phyloP scores from a whole-genome alignment of 352 stramenopile genomes.

The Globisporangium alternatum region DNA sequence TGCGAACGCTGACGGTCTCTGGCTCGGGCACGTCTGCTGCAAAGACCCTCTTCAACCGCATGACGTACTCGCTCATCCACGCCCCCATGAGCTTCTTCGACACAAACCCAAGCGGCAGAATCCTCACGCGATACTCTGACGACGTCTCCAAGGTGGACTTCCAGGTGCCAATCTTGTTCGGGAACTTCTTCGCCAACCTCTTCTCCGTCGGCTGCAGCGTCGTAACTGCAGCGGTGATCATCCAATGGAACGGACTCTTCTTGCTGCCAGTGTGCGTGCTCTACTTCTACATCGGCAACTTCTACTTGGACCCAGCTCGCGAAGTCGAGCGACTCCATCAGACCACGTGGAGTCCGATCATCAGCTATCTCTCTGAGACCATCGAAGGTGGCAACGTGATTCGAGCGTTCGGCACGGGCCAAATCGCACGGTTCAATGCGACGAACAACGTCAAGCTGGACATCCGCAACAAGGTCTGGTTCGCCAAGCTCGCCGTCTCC shows the following conservation, averaged over 20 bases:
- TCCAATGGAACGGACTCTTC: conserved; percentile 78
- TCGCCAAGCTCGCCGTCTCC: conserved; percentile 33
- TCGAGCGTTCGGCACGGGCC: conserved; percentile 48
- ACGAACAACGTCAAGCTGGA: conserved; percentile 37
- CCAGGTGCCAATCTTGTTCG: conserved; percentile 48
- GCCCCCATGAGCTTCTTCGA: conserved; percentile 93
- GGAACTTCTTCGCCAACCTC: conserved; percentile 57
- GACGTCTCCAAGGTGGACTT: conserved; percentile 92
- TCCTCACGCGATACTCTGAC: conserved; percentile 89
- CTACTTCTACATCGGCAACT: conserved; percentile 58
- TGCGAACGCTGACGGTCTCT: conserved; percentile 39
- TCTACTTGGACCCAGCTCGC: conserved; percentile 48
- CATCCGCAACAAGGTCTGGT: conserved; percentile 41
- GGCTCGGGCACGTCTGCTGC: conserved; percentile 41
- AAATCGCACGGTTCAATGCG: conserved; percentile 37
- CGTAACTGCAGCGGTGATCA: conserved; percentile 78
- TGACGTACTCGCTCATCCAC: conserved; percentile 83
- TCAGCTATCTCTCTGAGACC: conserved; percentile 52
- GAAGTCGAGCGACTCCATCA: conserved; percentile 52
- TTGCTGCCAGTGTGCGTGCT: conserved; percentile 77
- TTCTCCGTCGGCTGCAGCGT: conserved; percentile 78
- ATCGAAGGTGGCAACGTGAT: conserved; percentile 47
- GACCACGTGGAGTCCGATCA: conserved; percentile 40
- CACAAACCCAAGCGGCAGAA: conserved; percentile 86
- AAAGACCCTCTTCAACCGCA: conserved; percentile 79